Evolutionary conservation across 192 early-diverging fungal genomes (phyloP).

Genomic region (Geranomyces variabilis): DNA sequence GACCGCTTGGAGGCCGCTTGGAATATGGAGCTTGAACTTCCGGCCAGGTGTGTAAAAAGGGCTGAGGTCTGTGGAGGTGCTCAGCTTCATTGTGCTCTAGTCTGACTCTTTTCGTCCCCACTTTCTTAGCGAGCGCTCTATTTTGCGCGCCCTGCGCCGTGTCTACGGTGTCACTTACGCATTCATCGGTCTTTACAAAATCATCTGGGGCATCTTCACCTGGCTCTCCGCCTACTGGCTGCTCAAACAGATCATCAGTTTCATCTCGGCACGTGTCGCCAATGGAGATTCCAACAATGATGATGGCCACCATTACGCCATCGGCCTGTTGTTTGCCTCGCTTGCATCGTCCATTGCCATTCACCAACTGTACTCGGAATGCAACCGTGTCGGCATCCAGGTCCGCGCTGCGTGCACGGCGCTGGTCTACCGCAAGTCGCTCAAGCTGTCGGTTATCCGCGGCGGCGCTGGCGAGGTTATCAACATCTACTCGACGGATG

Average conservation of each 20-base stretch:
- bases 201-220: constrained; percentile 65
- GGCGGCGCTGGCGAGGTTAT: constrained; percentile 68
- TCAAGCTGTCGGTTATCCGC: constrained; percentile 55
- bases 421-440: constrained; percentile 68
- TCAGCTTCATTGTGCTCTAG: not conserved
- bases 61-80: not conserved
- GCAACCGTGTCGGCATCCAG: constrained; percentile 42
- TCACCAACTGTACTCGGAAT: constrained; percentile 51
- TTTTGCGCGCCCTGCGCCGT: constrained; percentile 51
- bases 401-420: constrained; percentile 61
- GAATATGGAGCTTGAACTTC: constrained; percentile 48
- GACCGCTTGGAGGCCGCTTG: constrained; percentile 53
- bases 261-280: not conserved
- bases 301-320: constrained; percentile 58
- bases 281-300: not conserved
- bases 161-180: constrained; percentile 60
- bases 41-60: constrained; percentile 53
- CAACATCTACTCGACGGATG: constrained; percentile 64
- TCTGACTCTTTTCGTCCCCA: too few species aligned
- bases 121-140: constrained; percentile 56
- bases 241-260: constrained; percentile 39
- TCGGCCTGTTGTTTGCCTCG: constrained; percentile 57
- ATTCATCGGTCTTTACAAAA: constrained; percentile 60
- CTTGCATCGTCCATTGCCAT: constrained; percentile 46
- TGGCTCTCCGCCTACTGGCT: constrained; percentile 66